Conservation (phyloP, 768 basidiomycete species). For the Gautieria morchelliformis region DNA sequence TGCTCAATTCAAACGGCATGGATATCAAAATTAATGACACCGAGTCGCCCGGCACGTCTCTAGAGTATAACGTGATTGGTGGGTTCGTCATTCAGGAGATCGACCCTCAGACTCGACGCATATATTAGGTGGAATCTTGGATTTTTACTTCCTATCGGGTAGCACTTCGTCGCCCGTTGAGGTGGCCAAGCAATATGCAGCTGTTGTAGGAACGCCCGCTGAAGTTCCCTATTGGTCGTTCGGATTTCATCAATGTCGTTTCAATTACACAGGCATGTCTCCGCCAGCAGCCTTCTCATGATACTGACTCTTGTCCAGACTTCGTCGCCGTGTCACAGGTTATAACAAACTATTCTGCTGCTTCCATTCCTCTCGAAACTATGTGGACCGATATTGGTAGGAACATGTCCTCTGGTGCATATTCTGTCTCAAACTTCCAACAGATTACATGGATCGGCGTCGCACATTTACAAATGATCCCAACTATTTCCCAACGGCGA, state of each 20-base stretch:
- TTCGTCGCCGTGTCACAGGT: constrained; percentile 42
- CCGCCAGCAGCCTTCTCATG: constrained; percentile 23
- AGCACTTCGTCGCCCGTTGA: constrained; percentile 35
- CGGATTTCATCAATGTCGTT: constrained; percentile 54
- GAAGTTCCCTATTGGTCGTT: constrained; percentile 72
- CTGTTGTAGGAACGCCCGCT: constrained; percentile 52
- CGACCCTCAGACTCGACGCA: constrained; percentile 49
- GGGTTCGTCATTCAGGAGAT: constrained; percentile 39
- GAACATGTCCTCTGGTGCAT: not conserved
- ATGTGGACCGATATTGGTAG: constrained; percentile 75
- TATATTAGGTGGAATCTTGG: constrained; percentile 62
- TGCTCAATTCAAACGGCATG: constrained; percentile 69
- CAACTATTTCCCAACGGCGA: constrained; percentile 45
- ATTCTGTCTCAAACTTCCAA: constrained; percentile 52
- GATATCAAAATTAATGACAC: constrained; percentile 55
- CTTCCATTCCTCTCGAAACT: constrained; percentile 59
- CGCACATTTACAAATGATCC: constrained; percentile 66
- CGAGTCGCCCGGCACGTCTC: constrained; percentile 25
- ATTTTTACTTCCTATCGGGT: constrained; percentile 74
- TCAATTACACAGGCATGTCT: not conserved
- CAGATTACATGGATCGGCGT: constrained; percentile 45
- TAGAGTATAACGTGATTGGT: constrained; percentile 74
- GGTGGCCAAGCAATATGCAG: constrained; percentile 67
- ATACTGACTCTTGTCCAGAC: constrained; percentile 29
- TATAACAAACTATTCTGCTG: constrained; percentile 45